Evolutionary conservation across 371 early-diverging fungal genomes (phyloP).

Genomic region (Thermomucor indicae-seudaticae): DNA sequence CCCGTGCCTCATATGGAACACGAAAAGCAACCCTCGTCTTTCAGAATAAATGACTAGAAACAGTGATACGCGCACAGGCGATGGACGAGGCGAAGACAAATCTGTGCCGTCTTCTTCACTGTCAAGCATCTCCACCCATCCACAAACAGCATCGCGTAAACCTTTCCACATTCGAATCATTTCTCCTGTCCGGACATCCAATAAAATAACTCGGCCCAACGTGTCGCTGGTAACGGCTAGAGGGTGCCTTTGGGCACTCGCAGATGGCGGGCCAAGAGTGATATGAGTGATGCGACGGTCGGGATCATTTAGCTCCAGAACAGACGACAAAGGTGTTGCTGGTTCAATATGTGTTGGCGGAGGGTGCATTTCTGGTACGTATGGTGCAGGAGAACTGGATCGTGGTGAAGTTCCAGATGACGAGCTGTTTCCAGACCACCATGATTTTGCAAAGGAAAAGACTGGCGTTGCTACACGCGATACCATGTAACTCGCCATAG

Average conservation of each 20-base stretch:
- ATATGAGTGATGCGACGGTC: conserved; percentile 48
- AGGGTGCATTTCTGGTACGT: conserved; percentile 32
- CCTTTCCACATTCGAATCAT: conserved; percentile 71
- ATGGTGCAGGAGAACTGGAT: conserved; percentile 39
- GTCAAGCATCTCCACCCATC: conserved; percentile 52
- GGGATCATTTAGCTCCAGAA: conserved; percentile 40
- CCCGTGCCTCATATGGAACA: conserved; percentile 61
- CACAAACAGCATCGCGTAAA: conserved; percentile 59
- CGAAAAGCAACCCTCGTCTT: conserved; percentile 51
- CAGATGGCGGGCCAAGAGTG: conserved; percentile 40
- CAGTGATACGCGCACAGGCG: conserved; percentile 22
- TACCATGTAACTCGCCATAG: conserved; percentile 56
- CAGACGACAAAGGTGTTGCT: conserved; percentile 47
- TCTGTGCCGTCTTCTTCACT: conserved; percentile 8
- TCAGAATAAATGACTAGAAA: conserved; percentile 60
- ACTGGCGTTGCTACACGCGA: conserved; percentile 56
- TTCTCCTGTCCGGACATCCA: conserved; percentile 53
- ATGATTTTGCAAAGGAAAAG: conserved; percentile 59
- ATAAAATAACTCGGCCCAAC: conserved; percentile 59
- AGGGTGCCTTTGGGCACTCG: conserved; percentile 40
- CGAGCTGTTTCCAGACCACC: conserved; percentile 40
- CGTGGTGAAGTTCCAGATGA: conserved; percentile 1
- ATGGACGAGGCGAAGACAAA: neutral
- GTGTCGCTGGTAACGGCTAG: conserved; percentile 60
- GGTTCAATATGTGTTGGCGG: conserved; percentile 48